Percentiles rank a stretch among this genome's conserved stretches.
phyloP scores from a whole-genome alignment of 2,329 filamentous ascomycete genomes.

The Colletotrichum tropicale region DNA sequence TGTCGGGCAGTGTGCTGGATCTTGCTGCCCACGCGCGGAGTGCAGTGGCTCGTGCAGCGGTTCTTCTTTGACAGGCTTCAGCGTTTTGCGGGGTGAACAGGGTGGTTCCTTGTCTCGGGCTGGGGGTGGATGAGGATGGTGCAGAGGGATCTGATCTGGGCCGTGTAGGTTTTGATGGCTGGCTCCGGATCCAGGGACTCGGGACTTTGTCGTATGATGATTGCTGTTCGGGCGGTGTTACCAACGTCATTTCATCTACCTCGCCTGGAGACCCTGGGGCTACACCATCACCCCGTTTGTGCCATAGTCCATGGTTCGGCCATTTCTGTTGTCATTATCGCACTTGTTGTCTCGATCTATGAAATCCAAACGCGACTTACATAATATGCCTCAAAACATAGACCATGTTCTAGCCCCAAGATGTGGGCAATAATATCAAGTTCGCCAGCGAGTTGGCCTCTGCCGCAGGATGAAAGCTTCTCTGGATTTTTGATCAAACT shows the following conservation, averaged over 20 bases:
- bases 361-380: neutral
- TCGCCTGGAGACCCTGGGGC: neutral
- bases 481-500: neutral
- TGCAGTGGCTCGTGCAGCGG: neutral
- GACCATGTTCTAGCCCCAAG: neutral
- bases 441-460: neutral
- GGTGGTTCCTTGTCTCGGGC: neutral
- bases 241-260: neutral
- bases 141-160: neutral
- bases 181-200: neutral
- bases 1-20: neutral
- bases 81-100: neutral
- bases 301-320: neutral
- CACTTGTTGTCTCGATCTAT: neutral
- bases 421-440: neutral
- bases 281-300: neutral
- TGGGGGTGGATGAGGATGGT: neutral
- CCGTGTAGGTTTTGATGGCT: neutral
- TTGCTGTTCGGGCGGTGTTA: neutral
- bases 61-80: neutral
- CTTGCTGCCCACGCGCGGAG: neutral
- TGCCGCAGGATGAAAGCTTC: neutral
- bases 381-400: neutral
- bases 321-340: neutral
- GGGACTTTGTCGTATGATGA: neutral